Evolutionary conservation across 2,329 filamentous ascomycete species (phyloP).

Genomic region (Sordariomycetes sp.): DNA sequence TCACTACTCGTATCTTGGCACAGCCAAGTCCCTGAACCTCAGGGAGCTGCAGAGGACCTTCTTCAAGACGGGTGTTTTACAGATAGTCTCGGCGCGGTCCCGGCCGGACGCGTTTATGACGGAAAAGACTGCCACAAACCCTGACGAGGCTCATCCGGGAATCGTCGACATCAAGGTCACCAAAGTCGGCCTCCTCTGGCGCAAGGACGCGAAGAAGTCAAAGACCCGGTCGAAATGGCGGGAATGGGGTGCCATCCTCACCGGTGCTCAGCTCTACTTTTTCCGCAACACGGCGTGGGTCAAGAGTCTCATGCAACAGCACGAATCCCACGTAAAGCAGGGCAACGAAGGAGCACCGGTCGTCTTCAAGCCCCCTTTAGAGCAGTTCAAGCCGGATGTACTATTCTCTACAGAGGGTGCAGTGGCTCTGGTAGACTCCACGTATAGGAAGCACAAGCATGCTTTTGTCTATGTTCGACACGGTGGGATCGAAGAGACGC

Average conservation of each 20-base stretch:
- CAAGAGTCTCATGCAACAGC: conserved; percentile 80
- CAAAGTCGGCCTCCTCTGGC: conserved; percentile 90
- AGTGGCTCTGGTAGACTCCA: conserved; percentile 75
- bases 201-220: conserved; percentile 88
- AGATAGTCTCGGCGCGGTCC: conserved; percentile 90
- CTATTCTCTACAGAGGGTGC: conserved; percentile 90
- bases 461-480: conserved; percentile 86
- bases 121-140: conserved; percentile 74
- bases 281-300: conserved; percentile 92
- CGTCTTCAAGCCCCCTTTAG: conserved; percentile 80
- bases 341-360: conserved; percentile 67
- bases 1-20: conserved; percentile 79
- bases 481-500: conserved; percentile 77
- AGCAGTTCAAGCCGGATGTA: conserved; percentile 87
- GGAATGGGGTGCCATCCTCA: conserved; percentile 95
- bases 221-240: conserved; percentile 95
- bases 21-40: conserved; percentile 64
- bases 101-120: conserved; percentile 92
- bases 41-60: conserved; percentile 79
- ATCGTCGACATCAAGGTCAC: conserved; percentile 97
- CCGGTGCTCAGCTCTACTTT: conserved; percentile 93
- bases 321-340: conserved; percentile 70
- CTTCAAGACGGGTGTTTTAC: conserved; percentile 80
- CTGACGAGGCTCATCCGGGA: conserved; percentile 76
- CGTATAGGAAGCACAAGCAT: conserved; percentile 92